phyloP scores from a whole-genome alignment of 2,329 filamentous ascomycete genomes.

The Atkinsonella texensis region DNA sequence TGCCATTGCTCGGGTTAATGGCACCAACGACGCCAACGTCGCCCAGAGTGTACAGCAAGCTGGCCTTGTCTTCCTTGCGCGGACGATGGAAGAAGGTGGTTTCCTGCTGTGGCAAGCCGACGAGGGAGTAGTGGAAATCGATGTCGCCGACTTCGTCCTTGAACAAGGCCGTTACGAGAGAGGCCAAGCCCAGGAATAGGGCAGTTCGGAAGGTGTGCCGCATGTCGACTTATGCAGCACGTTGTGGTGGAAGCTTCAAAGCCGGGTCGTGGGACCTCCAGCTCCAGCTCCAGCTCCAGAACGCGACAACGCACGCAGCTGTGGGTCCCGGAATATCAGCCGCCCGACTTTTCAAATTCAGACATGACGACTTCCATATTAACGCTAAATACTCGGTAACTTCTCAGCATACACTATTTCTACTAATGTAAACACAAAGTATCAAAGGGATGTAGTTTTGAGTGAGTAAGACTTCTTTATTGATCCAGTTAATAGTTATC shows the following conservation, averaged over 20 bases:
- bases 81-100: conserved; percentile 95
- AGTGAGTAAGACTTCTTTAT: no score
- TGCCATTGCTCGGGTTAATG: conserved; percentile 76
- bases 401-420: no score
- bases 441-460: no score
- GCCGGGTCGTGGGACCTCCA: not conserved
- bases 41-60: conserved; percentile 81
- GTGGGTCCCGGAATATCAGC: not conserved
- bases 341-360: no score
- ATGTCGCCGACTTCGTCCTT: conserved; percentile 81
- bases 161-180: conserved; percentile 55
- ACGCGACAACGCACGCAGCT: not conserved
- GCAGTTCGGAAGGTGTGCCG: conserved; percentile 23
- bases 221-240: conserved; percentile 15
- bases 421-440: no score
- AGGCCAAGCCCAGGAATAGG: conserved; percentile 27
- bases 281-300: not conserved
- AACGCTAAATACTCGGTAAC: no score
- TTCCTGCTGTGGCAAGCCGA: conserved; percentile 69
- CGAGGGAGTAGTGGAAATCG: conserved; percentile 84
- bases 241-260: conserved; percentile 6
- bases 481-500: no score
- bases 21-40: conserved; percentile 76
- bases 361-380: no score
- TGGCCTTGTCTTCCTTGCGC: conserved; percentile 67